Conservation (phyloP, 2,329 filamentous ascomycete genomes). For the Hyphodiscus sp. region DNA sequence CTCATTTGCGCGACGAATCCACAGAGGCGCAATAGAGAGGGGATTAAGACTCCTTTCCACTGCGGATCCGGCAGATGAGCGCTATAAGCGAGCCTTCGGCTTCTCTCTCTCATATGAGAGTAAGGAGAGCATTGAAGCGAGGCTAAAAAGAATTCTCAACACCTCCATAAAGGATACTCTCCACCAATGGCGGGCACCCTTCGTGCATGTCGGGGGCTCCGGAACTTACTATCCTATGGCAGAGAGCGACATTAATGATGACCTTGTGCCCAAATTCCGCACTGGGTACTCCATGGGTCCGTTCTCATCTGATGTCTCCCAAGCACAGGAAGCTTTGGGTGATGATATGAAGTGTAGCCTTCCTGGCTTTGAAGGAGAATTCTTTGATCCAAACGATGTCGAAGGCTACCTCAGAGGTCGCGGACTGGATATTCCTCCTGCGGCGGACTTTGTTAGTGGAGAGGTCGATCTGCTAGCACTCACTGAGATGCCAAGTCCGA, state of each 20-base stretch:
- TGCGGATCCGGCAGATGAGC: slow-evolving; percentile 37
- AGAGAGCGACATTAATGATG: slow-evolving; percentile 14
- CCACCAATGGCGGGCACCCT: slow-evolving; percentile 52
- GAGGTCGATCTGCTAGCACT: slow-evolving; percentile 39
- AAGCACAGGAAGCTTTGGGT: slow-evolving; percentile 39
- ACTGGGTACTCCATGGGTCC: slow-evolving; percentile 42
- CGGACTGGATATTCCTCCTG: slow-evolving; percentile 55
- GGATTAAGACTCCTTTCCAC: slow-evolving; percentile 52
- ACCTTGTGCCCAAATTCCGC: slow-evolving; percentile 24
- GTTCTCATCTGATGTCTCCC: slow-evolving; percentile 36
- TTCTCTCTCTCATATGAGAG: slow-evolving; percentile 60
- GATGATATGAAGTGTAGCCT: slow-evolving; percentile 45
- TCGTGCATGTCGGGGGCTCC: slow-evolving; percentile 59
- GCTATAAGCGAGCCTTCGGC: slow-evolving; percentile 55
- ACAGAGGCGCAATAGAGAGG: slow-evolving; percentile 57
- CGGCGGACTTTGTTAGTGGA: slow-evolving; percentile 53
- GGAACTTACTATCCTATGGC: slow-evolving; percentile 54
- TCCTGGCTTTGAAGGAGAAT: slow-evolving; percentile 64
- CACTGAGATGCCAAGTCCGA: slow-evolving; percentile 8
- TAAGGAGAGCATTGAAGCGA: slow-evolving; percentile 39
- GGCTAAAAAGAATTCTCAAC: slow-evolving; percentile 29
- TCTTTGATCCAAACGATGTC: slow-evolving; percentile 71
- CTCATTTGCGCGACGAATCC: slow-evolving; percentile 65
- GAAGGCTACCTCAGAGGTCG: slow-evolving; percentile 63
- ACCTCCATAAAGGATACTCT: slow-evolving; percentile 38